phyloP scores from a whole-genome alignment of 208 protist species.

The Herpetomonas tarakana region DNA sequence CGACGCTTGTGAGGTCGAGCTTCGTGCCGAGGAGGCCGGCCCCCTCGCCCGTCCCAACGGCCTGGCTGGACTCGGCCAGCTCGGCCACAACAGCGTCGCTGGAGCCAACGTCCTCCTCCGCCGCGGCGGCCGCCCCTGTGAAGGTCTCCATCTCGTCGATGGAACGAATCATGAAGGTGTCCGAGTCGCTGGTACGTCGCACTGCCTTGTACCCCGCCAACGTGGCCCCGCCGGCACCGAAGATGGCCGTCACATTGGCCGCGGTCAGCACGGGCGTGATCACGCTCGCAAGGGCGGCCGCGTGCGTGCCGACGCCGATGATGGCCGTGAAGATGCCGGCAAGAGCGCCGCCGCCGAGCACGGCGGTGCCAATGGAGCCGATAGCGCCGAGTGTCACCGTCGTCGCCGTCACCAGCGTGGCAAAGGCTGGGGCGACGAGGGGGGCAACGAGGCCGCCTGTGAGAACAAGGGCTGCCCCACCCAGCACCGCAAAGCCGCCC shows the following conservation, averaged over 20 bases:
- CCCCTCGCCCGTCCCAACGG: slow-evolving; percentile 9
- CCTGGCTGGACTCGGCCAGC: slow-evolving; percentile 10
- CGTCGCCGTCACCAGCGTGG: slow-evolving; percentile 38
- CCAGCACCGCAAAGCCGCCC: slow-evolving; percentile 66
- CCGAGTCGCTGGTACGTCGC: slow-evolving; percentile 60
- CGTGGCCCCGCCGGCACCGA: slow-evolving; percentile 62
- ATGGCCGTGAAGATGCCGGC: slow-evolving; percentile 45
- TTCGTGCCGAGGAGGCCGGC: slow-evolving; percentile 5
- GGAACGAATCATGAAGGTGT: slow-evolving; percentile 61
- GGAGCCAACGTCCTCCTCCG: neutral
- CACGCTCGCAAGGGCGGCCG: slow-evolving; percentile 51
- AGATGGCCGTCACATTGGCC: slow-evolving; percentile 66
- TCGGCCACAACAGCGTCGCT: slow-evolving; percentile 9
- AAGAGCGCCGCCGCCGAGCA: slow-evolving; percentile 49
- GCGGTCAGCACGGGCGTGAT: slow-evolving; percentile 66
- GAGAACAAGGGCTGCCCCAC: slow-evolving; percentile 53
- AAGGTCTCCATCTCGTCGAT: slow-evolving; percentile 68
- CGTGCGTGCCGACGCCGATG: slow-evolving; percentile 66
- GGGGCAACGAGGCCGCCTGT: slow-evolving; percentile 77
- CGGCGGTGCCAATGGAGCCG: slow-evolving; percentile 40
- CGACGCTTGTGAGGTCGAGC: slow-evolving; percentile 27
- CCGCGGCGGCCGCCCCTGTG: neutral
- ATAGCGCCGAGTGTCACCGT: slow-evolving; percentile 50
- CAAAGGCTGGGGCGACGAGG: slow-evolving; percentile 58
- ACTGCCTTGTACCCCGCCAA: slow-evolving; percentile 73